Conservation (phyloP, 805 yeast genomes). For the Lipomyces mesembrius region DNA sequence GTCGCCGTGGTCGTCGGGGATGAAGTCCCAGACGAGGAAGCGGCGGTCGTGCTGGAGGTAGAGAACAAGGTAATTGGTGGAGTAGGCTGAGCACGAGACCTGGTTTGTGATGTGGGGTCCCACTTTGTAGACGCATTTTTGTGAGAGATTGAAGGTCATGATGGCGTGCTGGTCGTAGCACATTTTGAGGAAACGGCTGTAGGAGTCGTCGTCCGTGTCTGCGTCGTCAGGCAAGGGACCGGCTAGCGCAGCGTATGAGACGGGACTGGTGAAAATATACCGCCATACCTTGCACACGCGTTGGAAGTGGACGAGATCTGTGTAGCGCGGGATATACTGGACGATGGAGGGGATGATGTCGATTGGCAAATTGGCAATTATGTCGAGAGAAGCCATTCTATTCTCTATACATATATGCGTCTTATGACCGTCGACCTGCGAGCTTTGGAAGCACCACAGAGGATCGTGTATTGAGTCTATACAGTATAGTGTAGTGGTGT, state of each 20-base stretch:
- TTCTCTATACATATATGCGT: background rate
- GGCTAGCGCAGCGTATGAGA: conserved; percentile 26
- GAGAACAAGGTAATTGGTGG: conserved; percentile 28
- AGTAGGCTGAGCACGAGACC: conserved; percentile 34
- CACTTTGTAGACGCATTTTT: conserved; percentile 12
- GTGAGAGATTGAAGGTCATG: conserved; percentile 24
- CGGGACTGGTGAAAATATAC: conserved; percentile 31
- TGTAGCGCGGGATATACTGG: conserved; percentile 31
- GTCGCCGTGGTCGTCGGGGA: conserved; percentile 1
- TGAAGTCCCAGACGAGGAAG: conserved; percentile 35
- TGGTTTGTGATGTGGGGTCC: conserved; percentile 25
- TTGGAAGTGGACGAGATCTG: conserved; percentile 33
- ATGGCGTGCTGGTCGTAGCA: conserved; percentile 33
- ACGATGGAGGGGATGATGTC: conserved; percentile 31
- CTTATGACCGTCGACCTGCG: background rate
- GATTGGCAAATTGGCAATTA: conserved; percentile 32
- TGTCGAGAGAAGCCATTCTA: conserved; percentile 18
- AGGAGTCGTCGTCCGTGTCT: conserved; percentile 1
- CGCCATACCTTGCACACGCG: conserved; percentile 32
- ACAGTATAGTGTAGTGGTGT: background rate
- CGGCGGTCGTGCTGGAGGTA: conserved; percentile 27
- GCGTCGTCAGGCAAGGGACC: conserved; percentile 15
- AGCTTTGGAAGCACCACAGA: background rate
- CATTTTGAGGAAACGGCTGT: conserved; percentile 26
- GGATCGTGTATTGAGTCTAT: background rate